Conservation (phyloP, 2,329 filamentous ascomycete genomes). For the Tothia fuscella region DNA sequence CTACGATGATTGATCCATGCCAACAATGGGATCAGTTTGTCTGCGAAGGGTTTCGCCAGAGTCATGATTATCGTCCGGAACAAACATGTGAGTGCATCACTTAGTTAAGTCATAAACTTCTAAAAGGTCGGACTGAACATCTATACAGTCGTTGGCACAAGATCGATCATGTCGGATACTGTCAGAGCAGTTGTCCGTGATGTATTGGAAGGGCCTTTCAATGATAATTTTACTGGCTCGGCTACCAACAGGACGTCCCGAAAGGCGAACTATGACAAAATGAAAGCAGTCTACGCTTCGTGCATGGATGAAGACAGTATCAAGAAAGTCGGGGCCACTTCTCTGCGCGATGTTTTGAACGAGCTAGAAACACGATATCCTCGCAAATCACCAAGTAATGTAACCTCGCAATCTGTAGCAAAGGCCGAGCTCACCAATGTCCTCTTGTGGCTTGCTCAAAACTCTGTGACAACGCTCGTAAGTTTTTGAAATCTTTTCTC, state of each 20-base stretch:
- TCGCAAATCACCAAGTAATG: slow-evolving; percentile 13
- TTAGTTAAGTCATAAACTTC: background rate
- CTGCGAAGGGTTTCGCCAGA: slow-evolving; percentile 31
- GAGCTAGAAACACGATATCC: slow-evolving; percentile 16
- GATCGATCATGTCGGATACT: background rate
- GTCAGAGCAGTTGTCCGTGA: background rate
- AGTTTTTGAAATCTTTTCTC: too few species aligned
- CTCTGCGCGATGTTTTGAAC: slow-evolving; percentile 43
- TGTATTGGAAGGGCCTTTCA: slow-evolving; percentile 8
- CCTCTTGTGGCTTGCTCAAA: background rate
- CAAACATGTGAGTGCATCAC: slow-evolving; percentile 1
- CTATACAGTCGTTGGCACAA: slow-evolving; percentile 1
- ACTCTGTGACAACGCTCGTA: background rate
- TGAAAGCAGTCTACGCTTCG: slow-evolving; percentile 51
- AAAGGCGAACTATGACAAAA: slow-evolving; percentile 52
- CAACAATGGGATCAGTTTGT: slow-evolving; percentile 56
- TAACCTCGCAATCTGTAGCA: too few species aligned
- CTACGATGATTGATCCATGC: slow-evolving; percentile 54
- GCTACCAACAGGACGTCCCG: slow-evolving; percentile 23
- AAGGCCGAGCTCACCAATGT: slow-evolving; percentile 1
- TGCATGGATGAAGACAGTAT: slow-evolving; percentile 53
- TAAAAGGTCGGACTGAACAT: too few species aligned
- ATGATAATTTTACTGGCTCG: background rate
- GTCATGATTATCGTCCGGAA: background rate
- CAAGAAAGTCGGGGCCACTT: slow-evolving; percentile 41